Evolutionary conservation across 306 rosid species (phyloP).

Genomic region (Prunus padus): DNA sequence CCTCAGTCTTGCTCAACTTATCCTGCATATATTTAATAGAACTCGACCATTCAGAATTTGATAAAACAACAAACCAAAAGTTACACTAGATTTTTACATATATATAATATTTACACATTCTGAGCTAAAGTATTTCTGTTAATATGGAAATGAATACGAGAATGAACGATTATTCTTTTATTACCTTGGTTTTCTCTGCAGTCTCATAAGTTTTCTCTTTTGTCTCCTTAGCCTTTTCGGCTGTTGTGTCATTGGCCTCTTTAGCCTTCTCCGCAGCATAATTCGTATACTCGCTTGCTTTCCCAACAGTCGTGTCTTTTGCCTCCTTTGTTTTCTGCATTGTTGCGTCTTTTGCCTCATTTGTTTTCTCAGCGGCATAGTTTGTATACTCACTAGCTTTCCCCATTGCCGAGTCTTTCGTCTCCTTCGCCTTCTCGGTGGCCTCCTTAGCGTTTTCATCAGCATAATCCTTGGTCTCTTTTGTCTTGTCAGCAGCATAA

Average conservation of each 20-base stretch:
- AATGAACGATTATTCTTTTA: no score
- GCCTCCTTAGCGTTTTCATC: conserved; percentile 24
- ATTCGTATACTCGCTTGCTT: neutral
- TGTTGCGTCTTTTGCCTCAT: neutral
- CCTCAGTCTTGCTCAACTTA: conserved; percentile 41
- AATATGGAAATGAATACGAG: no score
- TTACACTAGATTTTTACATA: no score
- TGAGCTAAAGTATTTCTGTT: no score
- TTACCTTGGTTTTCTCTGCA: conserved; percentile 39
- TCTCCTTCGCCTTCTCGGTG: conserved; percentile 55
- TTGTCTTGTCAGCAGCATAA: conserved; percentile 11
- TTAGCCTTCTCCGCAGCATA: conserved; percentile 13
- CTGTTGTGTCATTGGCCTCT: conserved; percentile 21
- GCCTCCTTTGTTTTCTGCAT: neutral
- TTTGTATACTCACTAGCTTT: no score
- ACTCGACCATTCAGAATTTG: neutral
- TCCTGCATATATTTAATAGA: conserved; percentile 40
- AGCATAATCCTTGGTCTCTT: conserved; percentile 19
- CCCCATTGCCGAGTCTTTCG: conserved; percentile 31
- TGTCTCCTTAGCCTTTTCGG: conserved; percentile 28
- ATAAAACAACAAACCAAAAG: neutral
- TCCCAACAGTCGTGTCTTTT: neutral
- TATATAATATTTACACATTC: no score
- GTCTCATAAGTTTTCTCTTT: conserved; percentile 50
- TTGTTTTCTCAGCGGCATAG: conserved; percentile 14